Percentiles rank a stretch among this genome's conserved stretches.
Conservation (phyloP, 306 rosid species). For the cucumber (Cucumis sativus) region Cucumber_9930_V3 NC_026661.2:1469501-1470000, state of each 20-base stretch:
- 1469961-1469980: conserved; percentile 96
- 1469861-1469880: not conserved
- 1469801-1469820: not conserved
- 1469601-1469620: conserved; percentile 47
- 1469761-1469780: not conserved
- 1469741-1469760: not conserved
- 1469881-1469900: not conserved
- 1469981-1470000: conserved; percentile 82
- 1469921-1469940: conserved; percentile 92
- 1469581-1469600: conserved; percentile 83
- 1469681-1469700: conserved; percentile 83
- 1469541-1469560: conserved; percentile 73
- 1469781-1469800: not conserved
- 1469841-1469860: not conserved
- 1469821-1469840: not conserved
- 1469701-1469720: not conserved
- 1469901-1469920: conserved; percentile 17
- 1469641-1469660: conserved; percentile 51
- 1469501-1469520: conserved; percentile 93
- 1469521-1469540: conserved; percentile 88
- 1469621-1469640: conserved; percentile 57
- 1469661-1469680: conserved; percentile 88
- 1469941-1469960: conserved; percentile 99
- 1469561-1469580: conserved; percentile 76
- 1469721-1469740: not conserved